Conservation (phyloP, 139 green algal genomes). For the Tetraselmis striata region DNA sequence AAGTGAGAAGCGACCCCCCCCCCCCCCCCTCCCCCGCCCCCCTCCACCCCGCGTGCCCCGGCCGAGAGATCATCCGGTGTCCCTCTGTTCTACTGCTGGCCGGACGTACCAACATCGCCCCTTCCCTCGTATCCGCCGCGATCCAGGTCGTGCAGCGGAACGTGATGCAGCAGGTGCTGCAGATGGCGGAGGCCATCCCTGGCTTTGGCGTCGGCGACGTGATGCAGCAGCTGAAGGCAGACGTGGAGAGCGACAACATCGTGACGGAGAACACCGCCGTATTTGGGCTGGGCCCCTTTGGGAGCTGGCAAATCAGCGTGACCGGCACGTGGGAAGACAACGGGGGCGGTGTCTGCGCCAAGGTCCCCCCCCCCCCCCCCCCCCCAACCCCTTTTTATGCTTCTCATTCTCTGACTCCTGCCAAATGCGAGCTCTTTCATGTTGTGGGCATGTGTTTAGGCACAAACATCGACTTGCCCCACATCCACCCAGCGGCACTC, state of each 20-base stretch:
- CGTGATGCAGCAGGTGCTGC: slow-evolving; percentile 9
- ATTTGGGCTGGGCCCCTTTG: slow-evolving; percentile 26
- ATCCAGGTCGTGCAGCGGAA: neutral
- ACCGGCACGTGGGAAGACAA: slow-evolving; percentile 23
- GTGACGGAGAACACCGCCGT: slow-evolving; percentile 25
- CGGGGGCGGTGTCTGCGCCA: slow-evolving; percentile 21
- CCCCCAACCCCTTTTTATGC: no score
- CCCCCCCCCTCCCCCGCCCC: no score
- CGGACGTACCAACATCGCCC: neutral
- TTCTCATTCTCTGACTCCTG: no score
- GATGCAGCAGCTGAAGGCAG: slow-evolving; percentile 9
- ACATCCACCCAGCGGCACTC: no score
- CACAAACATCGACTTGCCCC: neutral
- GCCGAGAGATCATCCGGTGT: no score
- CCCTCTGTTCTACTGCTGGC: no score
- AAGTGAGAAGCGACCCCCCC: slow-evolving; percentile 5
- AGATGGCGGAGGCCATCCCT: slow-evolving; percentile 20
- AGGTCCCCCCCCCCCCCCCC: neutral
- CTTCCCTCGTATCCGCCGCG: no score
- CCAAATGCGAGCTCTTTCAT: no score
- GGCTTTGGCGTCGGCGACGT: slow-evolving; percentile 25
- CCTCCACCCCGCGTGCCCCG: no score
- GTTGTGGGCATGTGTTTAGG: neutral
- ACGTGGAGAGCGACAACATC: neutral
- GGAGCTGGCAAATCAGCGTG: slow-evolving; percentile 22